Evolutionary conservation across 495 filamentous ascomycete genomes (phyloP), one percentile per base, ranked within the genome.

Genomic region (Penicillium herquei): DNA sequence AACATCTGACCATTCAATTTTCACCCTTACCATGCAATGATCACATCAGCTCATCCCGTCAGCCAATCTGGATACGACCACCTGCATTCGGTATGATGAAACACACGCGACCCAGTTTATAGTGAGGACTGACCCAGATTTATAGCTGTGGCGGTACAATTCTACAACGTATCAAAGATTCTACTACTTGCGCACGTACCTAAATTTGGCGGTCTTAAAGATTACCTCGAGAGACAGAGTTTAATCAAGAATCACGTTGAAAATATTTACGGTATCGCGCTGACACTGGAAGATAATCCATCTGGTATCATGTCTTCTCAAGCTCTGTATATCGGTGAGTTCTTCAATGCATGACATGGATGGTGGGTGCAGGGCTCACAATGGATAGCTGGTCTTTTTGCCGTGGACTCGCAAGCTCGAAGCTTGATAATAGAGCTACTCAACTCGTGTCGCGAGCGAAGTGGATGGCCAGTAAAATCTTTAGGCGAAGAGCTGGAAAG

Each of bases 221-320:
- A 52, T 10, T 61, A 58, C 30, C 12, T 62, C 1, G 45, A 62
- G 26, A 56, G 64, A 34, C 61, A 64, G 14, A 55, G 33, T 13
- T 33, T 37, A 3, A 61, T 68, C 1, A 43, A 58, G 35, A 55
- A 55, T 14, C 58, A 54, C 17, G 55, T 61, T n/a, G 57, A 63
- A 43, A 34, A 55, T 11, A 61, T 68, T 13, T 65, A 59, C 56
- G 59, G 62, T 6, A 65, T 68, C 51, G 65, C 59, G 14, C 58
- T 61, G 52, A 57, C 50, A 0, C 14, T 68, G 6, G 65, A 58
- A 30, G 65, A 68, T 40, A 48, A 52, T 26, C 42, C 56, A 26
- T 68, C 65, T 7, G 53, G 59, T 33, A 39, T 68, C 7, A 68
- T 68, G 52, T 68, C 65, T n/a, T 65, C 65, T n/a, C 65, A 68